Percentiles rank a stretch among this genome's conserved stretches.
These are phyloP conservation scores for Fraxinus americana DNA, from an alignment of 257 asterid genomes.

Conservation along the genomic window DNA sequence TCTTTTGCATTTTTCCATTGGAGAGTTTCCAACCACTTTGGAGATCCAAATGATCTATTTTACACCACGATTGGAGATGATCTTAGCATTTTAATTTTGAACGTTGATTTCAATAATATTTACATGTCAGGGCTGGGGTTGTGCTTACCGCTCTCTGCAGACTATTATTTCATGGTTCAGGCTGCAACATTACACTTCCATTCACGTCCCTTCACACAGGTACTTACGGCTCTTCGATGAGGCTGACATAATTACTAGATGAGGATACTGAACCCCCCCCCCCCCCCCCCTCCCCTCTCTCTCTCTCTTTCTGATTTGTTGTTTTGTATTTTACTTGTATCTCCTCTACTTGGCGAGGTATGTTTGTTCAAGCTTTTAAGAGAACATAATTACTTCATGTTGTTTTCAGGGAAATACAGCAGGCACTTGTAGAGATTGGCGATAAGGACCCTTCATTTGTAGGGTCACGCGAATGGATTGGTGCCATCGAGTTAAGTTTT, in stretches of 20 bases:
- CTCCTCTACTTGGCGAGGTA: not conserved
- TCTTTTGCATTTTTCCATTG: too few relatives aligned
- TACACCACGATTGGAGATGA: too few relatives aligned
- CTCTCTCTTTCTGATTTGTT: not conserved
- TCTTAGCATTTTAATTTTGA: not conserved
- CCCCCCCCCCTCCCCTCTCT: too few relatives aligned
- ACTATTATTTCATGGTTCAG: conserved; percentile 95
- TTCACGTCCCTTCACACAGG: conserved; percentile 92
- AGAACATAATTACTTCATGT: not conserved
- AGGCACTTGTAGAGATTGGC: conserved; percentile 88
- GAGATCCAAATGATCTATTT: too few relatives aligned
- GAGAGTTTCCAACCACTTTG: too few relatives aligned
- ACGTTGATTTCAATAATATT: conserved; percentile 18
- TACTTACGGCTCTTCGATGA: conserved; percentile 23
- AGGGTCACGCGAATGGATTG: conserved; percentile 97
- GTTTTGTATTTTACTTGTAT: not conserved
- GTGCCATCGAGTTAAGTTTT: conserved; percentile 94
- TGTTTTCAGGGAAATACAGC: conserved; percentile 85
- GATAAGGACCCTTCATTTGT: conserved; percentile 90
- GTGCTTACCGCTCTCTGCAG: conserved; percentile 97
- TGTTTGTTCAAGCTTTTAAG: not conserved
- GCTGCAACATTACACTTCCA: conserved; percentile 81
- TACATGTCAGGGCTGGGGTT: conserved; percentile 92
- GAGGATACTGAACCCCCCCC: not conserved
- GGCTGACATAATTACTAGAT: not conserved